Evolutionary conservation across 2,329 filamentous ascomycete species (phyloP), one percentile per base, ranked within the genome.

Genomic region (Nannizziopsis barbatae): DNA sequence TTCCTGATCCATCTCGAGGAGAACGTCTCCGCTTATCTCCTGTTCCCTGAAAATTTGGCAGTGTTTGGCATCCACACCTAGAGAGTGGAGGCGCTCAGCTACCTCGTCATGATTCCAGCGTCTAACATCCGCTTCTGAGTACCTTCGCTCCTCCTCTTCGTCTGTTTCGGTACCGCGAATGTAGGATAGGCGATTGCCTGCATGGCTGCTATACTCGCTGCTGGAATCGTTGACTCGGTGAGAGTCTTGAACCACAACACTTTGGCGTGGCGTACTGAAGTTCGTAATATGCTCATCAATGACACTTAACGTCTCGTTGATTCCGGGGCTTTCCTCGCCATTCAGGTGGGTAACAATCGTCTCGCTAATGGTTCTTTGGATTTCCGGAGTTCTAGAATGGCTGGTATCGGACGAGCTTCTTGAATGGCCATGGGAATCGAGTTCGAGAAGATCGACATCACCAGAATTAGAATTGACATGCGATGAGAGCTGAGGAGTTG

Each of bases 271-370:
- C 5, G 74, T 79, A 62, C 74, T 76, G 69, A 96, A 77, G 63
- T 95, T 85, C 37, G 87, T 95, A 57, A 96, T 95, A 62, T 95
- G 90, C 67, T 96, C 90, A 64, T 96, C 84, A 59, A 96, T 96
- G 50, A 96, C 90, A 60, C 88, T 95, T 45, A 96, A 70, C 0
- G 90, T 95, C 64, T 96, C 89, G 62, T 89, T 88, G 72, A 96
- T 84, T 43, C 95, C 89, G 9, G 86, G 84, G 60, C 80, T 84
- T 47, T 81, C 77, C 56, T 80, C 71, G 14, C 71, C 62, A 56
- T 69, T 65, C 38, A 67, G 71, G 57, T 80, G 71, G 52, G 71
- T 71, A 49, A 71, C 66, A 42, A 77, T 62, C 40, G 68, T 63
- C 52, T 72, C 62, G 50, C 66, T 62, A 51, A 74, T 66, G 36